Evolutionary conservation across 805 yeast species (phyloP).

Genomic region (Monosporozyma siamensis): DNA sequence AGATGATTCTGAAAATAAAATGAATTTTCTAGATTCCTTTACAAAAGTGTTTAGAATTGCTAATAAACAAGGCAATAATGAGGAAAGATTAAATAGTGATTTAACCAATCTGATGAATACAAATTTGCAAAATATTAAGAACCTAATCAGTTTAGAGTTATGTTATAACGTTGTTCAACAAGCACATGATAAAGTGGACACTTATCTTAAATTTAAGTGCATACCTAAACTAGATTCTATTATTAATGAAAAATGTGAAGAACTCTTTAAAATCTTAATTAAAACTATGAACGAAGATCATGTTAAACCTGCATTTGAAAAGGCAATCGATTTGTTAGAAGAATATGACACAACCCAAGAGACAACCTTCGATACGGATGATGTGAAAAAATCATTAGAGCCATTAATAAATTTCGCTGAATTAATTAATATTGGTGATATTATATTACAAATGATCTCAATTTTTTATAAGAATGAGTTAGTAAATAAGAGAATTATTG

Average conservation of each 20-base stretch:
- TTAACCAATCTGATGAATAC: constrained; percentile 71
- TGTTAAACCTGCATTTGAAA: constrained; percentile 73
- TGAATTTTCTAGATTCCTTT: constrained; percentile 55
- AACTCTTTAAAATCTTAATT: constrained; percentile 60
- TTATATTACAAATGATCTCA: constrained; percentile 84
- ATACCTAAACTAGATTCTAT: constrained; percentile 17
- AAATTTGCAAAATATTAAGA: constrained; percentile 65
- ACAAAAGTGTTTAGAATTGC: constrained; percentile 48
- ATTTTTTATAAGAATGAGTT: constrained; percentile 86
- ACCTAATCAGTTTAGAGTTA: constrained; percentile 71
- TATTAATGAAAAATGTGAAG: constrained; percentile 34
- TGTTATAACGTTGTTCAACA: constrained; percentile 61
- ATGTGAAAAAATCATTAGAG: constrained; percentile 38
- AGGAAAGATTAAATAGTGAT: constrained; percentile 47
- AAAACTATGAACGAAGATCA: constrained; percentile 61
- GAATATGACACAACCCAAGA: constrained; percentile 54
- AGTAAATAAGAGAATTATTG: constrained; percentile 42
- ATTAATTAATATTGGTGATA: constrained; percentile 83
- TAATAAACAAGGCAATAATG: constrained; percentile 18
- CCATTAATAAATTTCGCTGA: constrained; percentile 85
- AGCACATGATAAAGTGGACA: constrained; percentile 54
- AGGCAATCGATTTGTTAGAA: constrained; percentile 61
- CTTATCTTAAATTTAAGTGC: constrained; percentile 41
- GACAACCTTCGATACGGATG: neutral
- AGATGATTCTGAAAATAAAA: constrained; percentile 28